Evolutionary conservation across 768 basidiomycete genomes (phyloP).

Genomic region (Tulasnella sp.): DNA sequence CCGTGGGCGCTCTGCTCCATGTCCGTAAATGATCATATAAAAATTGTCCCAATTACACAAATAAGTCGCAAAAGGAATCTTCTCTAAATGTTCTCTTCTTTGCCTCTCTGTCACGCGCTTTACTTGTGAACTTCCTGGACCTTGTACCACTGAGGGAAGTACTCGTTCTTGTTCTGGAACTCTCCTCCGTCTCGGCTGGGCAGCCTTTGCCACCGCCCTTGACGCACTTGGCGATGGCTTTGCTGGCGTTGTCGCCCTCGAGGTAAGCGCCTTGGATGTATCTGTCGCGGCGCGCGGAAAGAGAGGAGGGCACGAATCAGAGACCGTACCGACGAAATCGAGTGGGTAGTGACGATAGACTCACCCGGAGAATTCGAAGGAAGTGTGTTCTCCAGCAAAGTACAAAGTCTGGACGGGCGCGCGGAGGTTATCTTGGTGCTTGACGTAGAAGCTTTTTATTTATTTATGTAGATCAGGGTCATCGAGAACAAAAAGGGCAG

Average conservation of each 20-base stretch:
- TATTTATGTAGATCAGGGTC: no score
- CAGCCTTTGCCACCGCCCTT: slow-evolving; percentile 3
- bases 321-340: no score
- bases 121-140: not conserved
- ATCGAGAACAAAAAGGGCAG: no score
- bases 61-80: no score
- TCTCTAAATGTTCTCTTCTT: no score
- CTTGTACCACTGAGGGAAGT: slow-evolving; percentile 6
- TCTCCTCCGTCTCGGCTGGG: not conserved
- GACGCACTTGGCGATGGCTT: not conserved
- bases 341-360: no score
- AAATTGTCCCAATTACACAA: no score
- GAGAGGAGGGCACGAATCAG: no score
- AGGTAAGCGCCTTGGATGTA: slow-evolving; percentile 26
- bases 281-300: not conserved
- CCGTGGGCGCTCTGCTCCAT: no score
- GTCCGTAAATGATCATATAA: no score
- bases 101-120: no score
- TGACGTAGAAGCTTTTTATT: slow-evolving; percentile 18
- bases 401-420: slow-evolving; percentile 10
- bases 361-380: slow-evolving; percentile 13
- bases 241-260: slow-evolving; percentile 16
- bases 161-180: not conserved
- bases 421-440: slow-evolving; percentile 26
- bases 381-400: slow-evolving; percentile 26